phyloP scores from a whole-genome alignment of 495 filamentous ascomycete species.

The Daldinia grandis region DNA sequence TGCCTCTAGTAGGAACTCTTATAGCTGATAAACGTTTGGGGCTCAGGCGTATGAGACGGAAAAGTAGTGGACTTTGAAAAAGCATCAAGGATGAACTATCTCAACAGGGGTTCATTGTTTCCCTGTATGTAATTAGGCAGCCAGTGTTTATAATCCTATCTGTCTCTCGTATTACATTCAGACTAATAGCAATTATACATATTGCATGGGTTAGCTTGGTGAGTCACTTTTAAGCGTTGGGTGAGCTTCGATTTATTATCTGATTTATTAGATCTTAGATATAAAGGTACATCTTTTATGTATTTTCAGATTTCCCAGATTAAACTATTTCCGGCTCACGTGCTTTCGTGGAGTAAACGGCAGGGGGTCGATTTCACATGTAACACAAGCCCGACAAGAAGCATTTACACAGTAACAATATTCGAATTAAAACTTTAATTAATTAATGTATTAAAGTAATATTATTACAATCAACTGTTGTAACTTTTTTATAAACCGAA shows the following conservation, averaged over 20 bases:
- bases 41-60: slow-evolving; percentile 13
- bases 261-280: neutral
- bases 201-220: neutral
- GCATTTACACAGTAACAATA: neutral
- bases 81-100: slow-evolving; percentile 33
- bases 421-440: neutral
- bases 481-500: neutral
- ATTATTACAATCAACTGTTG: neutral
- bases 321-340: slow-evolving; percentile 13
- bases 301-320: slow-evolving; percentile 7
- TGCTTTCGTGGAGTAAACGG: slow-evolving; percentile 27
- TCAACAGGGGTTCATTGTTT: slow-evolving; percentile 16
- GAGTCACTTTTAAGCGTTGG: slow-evolving; percentile 25
- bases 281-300: slow-evolving; percentile 26
- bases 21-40: slow-evolving; percentile 7
- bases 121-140: neutral
- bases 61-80: slow-evolving; percentile 3
- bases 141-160: neutral
- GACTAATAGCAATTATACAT: neutral
- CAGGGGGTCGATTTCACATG: neutral
- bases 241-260: neutral
- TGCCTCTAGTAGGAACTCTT: slow-evolving; percentile 12
- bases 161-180: neutral
- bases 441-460: neutral
- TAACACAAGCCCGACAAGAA: neutral